A percentile compares a stretch with the other conserved stretches of the same genome.
Conservation (phyloP, 768 basidiomycete genomes). For the Clathrus columnatus region DNA sequence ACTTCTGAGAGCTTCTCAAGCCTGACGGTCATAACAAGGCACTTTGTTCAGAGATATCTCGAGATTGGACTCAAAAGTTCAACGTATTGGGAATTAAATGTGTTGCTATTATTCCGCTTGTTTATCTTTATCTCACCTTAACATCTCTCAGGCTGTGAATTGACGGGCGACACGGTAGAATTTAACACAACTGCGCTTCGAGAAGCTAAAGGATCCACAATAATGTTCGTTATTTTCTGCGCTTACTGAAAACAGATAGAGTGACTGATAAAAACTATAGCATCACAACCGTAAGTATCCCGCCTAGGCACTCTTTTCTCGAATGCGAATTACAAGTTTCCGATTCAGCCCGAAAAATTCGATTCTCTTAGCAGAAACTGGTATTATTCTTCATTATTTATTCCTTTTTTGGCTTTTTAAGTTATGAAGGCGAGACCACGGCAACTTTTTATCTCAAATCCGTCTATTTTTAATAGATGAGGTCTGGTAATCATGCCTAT, state of each 20-base stretch:
- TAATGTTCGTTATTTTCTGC: constrained; percentile 52
- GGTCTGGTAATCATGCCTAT: constrained; percentile 30
- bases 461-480: constrained; percentile 88
- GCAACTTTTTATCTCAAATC: constrained; percentile 59
- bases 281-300: constrained; percentile 60
- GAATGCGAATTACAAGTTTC: not conserved
- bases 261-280: constrained; percentile 25
- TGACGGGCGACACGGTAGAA: constrained; percentile 84
- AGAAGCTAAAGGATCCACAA: constrained; percentile 62
- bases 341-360: constrained; percentile 83
- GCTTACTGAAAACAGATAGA: not conserved
- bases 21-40: constrained; percentile 56
- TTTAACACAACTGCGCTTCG: constrained; percentile 61
- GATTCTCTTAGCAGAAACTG: constrained; percentile 87
- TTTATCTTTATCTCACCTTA: constrained; percentile 4
- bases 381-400: constrained; percentile 28
- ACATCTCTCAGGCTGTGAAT: constrained; percentile 56
- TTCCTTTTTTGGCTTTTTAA: not conserved
- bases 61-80: constrained; percentile 83
- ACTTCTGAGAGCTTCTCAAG: not conserved
- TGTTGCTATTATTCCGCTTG: constrained; percentile 23
- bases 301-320: constrained; percentile 3
- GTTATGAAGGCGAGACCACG: constrained; percentile 46
- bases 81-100: constrained; percentile 68
- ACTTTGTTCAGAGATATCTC: constrained; percentile 73